Conservation (phyloP, 75 land plant species). For the Isoetes taiwanensis region DNA sequence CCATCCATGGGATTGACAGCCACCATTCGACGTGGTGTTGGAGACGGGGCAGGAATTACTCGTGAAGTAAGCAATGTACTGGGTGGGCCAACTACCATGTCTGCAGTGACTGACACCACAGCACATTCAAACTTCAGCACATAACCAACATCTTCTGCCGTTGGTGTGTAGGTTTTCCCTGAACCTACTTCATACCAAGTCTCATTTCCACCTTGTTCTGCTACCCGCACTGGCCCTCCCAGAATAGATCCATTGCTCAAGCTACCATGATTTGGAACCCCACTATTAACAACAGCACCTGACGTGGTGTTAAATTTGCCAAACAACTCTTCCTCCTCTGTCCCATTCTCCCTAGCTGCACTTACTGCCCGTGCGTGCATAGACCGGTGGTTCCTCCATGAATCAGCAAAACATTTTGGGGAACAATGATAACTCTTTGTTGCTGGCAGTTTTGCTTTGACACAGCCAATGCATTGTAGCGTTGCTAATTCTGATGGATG, state of each 20-base stretch:
- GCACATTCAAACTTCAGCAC: slow-evolving; percentile 45
- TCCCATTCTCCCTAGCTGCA: slow-evolving; percentile 73
- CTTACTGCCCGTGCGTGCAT: slow-evolving; percentile 72
- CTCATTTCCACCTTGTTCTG: slow-evolving; percentile 32
- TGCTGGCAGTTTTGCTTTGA: slow-evolving; percentile 78
- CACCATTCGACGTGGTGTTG: slow-evolving; percentile 49
- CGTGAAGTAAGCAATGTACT: slow-evolving; percentile 30
- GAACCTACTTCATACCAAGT: slow-evolving; percentile 53
- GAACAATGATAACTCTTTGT: slow-evolving; percentile 90
- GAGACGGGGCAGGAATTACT: slow-evolving; percentile 52
- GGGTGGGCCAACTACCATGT: slow-evolving; percentile 14
- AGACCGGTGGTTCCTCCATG: slow-evolving; percentile 89
- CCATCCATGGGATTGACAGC: slow-evolving; percentile 25
- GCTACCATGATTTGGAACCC: not conserved
- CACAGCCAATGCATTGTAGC: slow-evolving; percentile 78
- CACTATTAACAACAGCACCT: slow-evolving; percentile 3
- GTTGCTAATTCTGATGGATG: slow-evolving; percentile 92
- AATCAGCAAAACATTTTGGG: slow-evolving; percentile 80
- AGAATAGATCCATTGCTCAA: slow-evolving; percentile 50
- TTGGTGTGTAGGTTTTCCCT: slow-evolving; percentile 44
- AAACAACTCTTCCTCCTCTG: slow-evolving; percentile 78
- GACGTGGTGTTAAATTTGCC: slow-evolving; percentile 40
- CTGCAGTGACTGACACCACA: slow-evolving; percentile 26
- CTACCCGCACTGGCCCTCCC: slow-evolving; percentile 24
- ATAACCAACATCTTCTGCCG: slow-evolving; percentile 45